Percentiles rank a stretch among this genome's conserved stretches.
phyloP scores from a whole-genome alignment of 2,329 filamentous ascomycete species.

The Cladosporium sp. region DNA sequence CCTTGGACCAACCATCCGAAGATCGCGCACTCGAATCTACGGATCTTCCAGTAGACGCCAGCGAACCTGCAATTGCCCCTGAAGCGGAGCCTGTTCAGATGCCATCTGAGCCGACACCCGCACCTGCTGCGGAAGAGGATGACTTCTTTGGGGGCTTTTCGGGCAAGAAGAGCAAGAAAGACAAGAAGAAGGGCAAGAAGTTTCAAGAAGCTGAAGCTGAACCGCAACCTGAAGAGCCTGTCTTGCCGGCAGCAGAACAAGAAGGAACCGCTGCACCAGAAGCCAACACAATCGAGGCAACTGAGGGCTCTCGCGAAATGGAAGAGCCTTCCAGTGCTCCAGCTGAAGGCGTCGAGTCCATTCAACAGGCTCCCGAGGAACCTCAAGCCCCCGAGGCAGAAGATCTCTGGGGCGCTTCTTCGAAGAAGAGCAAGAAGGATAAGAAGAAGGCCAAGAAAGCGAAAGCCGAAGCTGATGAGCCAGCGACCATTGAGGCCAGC shows the following conservation, averaged over 20 bases:
- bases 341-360: background rate
- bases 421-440: conserved; percentile 32
- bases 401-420: conserved; percentile 16
- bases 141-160: conserved; percentile 17
- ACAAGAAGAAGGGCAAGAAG: conserved; percentile 37
- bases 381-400: conserved; percentile 20
- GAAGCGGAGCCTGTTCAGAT: background rate
- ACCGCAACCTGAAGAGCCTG: background rate
- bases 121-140: conserved; percentile 10
- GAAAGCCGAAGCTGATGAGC: conserved; percentile 20
- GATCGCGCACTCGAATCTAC: too few species aligned
- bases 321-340: too few species aligned
- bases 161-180: conserved; percentile 38
- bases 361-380: background rate
- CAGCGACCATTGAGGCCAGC: background rate
- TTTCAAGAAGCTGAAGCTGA: background rate
- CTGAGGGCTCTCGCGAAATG: too few species aligned
- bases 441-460: conserved; percentile 33
- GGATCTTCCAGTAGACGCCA: conserved; percentile 8
- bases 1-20: background rate
- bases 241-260: background rate
- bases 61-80: background rate
- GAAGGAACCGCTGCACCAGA: background rate
- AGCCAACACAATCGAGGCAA: background rate
- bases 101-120: conserved; percentile 7